Percentiles rank a stretch among this genome's conserved stretches.
phyloP scores from a whole-genome alignment of 75 land plant genomes.

The Chamaecyparis obtusa region DNA sequence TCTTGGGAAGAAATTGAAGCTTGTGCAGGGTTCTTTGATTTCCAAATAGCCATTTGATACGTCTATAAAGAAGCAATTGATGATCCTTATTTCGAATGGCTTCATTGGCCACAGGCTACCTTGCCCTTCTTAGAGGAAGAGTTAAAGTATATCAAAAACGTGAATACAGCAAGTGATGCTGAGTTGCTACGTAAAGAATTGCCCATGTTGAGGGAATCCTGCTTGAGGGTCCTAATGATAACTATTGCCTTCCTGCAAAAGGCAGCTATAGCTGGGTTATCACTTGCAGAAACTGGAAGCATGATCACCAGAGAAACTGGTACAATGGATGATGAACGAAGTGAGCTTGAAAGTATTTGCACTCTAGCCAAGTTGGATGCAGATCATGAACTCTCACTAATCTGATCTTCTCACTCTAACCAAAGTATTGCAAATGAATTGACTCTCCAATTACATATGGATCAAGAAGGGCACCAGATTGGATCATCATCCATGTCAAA shows the following conservation, averaged over 20 bases:
- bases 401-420: neutral
- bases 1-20: conserved; percentile 5
- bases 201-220: conserved; percentile 56
- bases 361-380: conserved; percentile 33
- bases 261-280: conserved; percentile 58
- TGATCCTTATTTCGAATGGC: conserved; percentile 89
- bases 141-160: conserved; percentile 45
- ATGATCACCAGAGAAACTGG: conserved; percentile 67
- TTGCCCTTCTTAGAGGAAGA: conserved; percentile 72
- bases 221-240: conserved; percentile 52
- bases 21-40: neutral
- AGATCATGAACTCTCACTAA: neutral
- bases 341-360: conserved; percentile 63
- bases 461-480: neutral
- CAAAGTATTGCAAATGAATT: conserved; percentile 9
- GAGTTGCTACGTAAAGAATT: conserved; percentile 53
- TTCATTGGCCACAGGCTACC: conserved; percentile 87
- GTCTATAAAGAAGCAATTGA: conserved; percentile 67
- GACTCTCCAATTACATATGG: neutral
- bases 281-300: conserved; percentile 64
- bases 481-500: neutral
- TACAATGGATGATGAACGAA: conserved; percentile 40
- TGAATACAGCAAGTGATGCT: conserved; percentile 64
- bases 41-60: neutral
- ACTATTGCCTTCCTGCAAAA: conserved; percentile 62